Base-by-base conservation (phyloP, 2,329 filamentous ascomycete species). In the Colletotrichum higginsianum region DNA sequence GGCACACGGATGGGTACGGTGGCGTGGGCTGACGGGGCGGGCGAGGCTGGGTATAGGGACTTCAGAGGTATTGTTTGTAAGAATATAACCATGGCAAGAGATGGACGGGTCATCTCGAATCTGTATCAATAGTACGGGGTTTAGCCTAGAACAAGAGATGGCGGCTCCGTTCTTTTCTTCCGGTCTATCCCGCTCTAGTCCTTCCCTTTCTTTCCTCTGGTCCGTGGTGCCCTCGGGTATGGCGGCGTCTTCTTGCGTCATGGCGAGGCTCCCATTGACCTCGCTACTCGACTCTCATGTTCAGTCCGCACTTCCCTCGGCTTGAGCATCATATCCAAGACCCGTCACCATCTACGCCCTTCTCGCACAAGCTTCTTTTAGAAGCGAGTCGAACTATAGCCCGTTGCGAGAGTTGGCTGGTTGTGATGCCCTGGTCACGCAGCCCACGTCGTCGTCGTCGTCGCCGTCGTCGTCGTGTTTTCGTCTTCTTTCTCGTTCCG, bases 41-140 rank as follows among this genome's bases (percentile, higher is more conserved):
- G 50, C 38, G 50, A 53, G 47, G 5, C 35, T 23, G 50, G 30
- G 15, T 18, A 63, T 30, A 38, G 47, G 58, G 46, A 47, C 55
- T 42, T 69, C 68, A 44, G n/a, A 72, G 69, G 58, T 69, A 69
- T 72, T 66, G 55, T 64, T 57, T 72, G 69, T 72, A 69, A 69
- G 64, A 69, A 69, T 42, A 38, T 11, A 38, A 38, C 69, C 64
- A 72, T 72, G 60, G 46, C 65, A 49, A 61, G 68, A 71, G 69
- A 72, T 61, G 44, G 53, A 69, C 44, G 58, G 58, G 23, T 30
- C 52, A 60, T 72, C 69, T 72, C 65, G 18, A 35, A 60, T 49
- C 60, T 72, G 69, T 72, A 72, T 47, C 46, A 60, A 60, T 57
- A 61, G n/a, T 15, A 55, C 53, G 53, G 65, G 66, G 69, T 49